These are phyloP conservation scores for Olyra latifolia DNA, from an alignment of 176 grass and related monocot species.

Conservation along the genomic window DNA sequence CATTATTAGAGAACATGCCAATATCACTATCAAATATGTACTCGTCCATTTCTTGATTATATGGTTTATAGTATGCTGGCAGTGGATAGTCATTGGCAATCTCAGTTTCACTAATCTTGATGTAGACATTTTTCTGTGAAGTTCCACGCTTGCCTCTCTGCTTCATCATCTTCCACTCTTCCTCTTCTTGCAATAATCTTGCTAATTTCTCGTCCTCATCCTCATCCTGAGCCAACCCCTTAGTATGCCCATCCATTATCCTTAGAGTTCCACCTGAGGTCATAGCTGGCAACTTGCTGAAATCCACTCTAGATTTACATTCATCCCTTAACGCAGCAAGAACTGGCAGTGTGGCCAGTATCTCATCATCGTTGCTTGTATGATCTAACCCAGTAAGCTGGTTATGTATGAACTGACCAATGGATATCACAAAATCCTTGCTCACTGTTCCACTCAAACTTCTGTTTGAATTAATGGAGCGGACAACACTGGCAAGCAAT, in stretches of 20 bases:
- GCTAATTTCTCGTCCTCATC: slow-evolving; percentile 70
- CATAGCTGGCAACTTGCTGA: slow-evolving; percentile 4
- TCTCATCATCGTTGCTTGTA: slow-evolving; percentile 31
- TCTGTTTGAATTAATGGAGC: slow-evolving; percentile 71
- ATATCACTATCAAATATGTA: slow-evolving; percentile 50
- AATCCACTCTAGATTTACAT: slow-evolving; percentile 43
- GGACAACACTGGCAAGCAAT: slow-evolving; percentile 89
- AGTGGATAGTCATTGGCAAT: slow-evolving; percentile 75
- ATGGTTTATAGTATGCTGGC: slow-evolving; percentile 65
- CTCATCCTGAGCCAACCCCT: slow-evolving; percentile 27
- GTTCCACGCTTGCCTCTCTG: slow-evolving; percentile 31
- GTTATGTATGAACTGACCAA: slow-evolving; percentile 77
- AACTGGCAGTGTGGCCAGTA: slow-evolving; percentile 36
- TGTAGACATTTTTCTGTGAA: slow-evolving; percentile 64
- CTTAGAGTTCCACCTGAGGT: slow-evolving; percentile 42
- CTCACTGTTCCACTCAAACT: slow-evolving; percentile 56
- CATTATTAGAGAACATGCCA: slow-evolving; percentile 40
- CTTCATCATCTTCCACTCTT: slow-evolving; percentile 50
- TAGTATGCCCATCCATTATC: slow-evolving; percentile 43
- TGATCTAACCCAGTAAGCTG: slow-evolving; percentile 57
- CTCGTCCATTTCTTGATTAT: slow-evolving; percentile 63
- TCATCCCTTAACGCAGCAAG: slow-evolving; percentile 58
- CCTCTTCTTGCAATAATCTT: slow-evolving; percentile 60
- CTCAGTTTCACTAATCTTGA: slow-evolving; percentile 72
- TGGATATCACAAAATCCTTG: slow-evolving; percentile 90